Evolutionary conservation across 192 early-diverging fungal genomes (phyloP).

Genomic region (Polychytrium aggregatum): DNA sequence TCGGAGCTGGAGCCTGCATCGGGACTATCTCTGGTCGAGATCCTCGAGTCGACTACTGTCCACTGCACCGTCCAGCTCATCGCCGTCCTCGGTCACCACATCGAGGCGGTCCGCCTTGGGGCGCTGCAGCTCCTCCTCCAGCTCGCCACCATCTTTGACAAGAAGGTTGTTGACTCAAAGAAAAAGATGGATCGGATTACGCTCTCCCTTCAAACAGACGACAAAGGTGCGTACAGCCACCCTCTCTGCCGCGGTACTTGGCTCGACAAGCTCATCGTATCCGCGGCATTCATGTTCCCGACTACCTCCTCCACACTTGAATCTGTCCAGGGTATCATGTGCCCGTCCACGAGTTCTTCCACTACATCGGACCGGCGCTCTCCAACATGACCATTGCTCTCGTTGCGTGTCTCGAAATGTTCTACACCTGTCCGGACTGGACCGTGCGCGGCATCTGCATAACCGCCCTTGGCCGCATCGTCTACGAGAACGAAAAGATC

Average conservation of each 20-base stretch:
- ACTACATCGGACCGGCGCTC: constrained; percentile 28
- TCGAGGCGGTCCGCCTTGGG: constrained; percentile 24
- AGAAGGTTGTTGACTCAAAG: constrained; percentile 9
- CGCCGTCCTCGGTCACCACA: constrained; percentile 29
- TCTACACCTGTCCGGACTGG: constrained; percentile 38
- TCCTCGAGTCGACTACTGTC: constrained; percentile 21
- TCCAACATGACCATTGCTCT: constrained; percentile 35
- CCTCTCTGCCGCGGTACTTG: background rate
- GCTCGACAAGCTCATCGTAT: too few species aligned
- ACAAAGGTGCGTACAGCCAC: constrained; percentile 17
- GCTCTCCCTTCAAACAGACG: constrained; percentile 27
- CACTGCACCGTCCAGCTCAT: constrained; percentile 37
- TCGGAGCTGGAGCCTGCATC: too few species aligned
- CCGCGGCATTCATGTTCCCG: background rate
- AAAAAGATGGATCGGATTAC: constrained; percentile 20
- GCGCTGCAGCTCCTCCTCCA: constrained; percentile 23
- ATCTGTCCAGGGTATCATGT: constrained; percentile 18
- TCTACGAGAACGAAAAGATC: constrained; percentile 38
- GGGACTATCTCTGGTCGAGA: constrained; percentile 12
- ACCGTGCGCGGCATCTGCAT: constrained; percentile 38
- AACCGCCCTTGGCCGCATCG: constrained; percentile 33
- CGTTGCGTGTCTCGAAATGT: constrained; percentile 47
- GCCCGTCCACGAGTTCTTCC: constrained; percentile 35
- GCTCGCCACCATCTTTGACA: constrained; percentile 26
- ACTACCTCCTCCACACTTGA: background rate